These are phyloP conservation scores for Aspergillus pseudoterreus DNA, from an alignment of 2,329 filamentous ascomycete genomes.

Conservation along the genomic window DNA sequence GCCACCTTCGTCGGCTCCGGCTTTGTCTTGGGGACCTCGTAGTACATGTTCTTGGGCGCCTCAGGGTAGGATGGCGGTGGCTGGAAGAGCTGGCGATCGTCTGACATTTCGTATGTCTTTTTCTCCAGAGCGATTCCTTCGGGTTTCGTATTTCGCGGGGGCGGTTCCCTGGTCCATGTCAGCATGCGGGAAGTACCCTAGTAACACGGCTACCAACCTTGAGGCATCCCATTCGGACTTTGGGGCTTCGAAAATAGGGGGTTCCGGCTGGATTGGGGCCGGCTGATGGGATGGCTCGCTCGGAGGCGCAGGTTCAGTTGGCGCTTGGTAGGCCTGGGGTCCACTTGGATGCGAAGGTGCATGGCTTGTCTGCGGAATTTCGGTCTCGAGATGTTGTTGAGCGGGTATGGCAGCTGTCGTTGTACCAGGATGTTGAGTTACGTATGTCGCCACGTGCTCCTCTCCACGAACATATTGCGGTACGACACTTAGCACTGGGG, in stretches of 20 bases:
- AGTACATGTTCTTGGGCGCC: slow-evolving; percentile 84
- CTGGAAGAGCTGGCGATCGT: slow-evolving; percentile 69
- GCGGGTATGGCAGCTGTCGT: slow-evolving; percentile 11
- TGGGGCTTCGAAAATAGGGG: slow-evolving; percentile 55
- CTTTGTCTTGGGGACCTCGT: slow-evolving; percentile 63
- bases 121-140: slow-evolving; percentile 82
- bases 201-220: slow-evolving; percentile 42
- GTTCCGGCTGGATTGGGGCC: slow-evolving; percentile 18
- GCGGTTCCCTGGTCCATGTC: slow-evolving; percentile 51
- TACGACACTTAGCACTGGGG: slow-evolving; percentile 29
- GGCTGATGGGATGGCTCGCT: slow-evolving; percentile 41
- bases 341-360: background rate
- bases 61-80: slow-evolving; percentile 75
- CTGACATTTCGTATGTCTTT: slow-evolving; percentile 78
- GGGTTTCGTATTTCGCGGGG: slow-evolving; percentile 65
- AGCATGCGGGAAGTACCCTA: slow-evolving; percentile 12
- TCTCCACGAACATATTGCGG: slow-evolving; percentile 46
- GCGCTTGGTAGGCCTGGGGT: slow-evolving; percentile 25
- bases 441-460: slow-evolving; percentile 37
- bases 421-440: slow-evolving; percentile 16
- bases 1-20: slow-evolving; percentile 58
- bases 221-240: slow-evolving; percentile 61
- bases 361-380: background rate
- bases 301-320: slow-evolving; percentile 41
- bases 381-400: slow-evolving; percentile 10